phyloP scores from a whole-genome alignment of 108 stramenopile species.

The Nitzschia sp. region DNA sequence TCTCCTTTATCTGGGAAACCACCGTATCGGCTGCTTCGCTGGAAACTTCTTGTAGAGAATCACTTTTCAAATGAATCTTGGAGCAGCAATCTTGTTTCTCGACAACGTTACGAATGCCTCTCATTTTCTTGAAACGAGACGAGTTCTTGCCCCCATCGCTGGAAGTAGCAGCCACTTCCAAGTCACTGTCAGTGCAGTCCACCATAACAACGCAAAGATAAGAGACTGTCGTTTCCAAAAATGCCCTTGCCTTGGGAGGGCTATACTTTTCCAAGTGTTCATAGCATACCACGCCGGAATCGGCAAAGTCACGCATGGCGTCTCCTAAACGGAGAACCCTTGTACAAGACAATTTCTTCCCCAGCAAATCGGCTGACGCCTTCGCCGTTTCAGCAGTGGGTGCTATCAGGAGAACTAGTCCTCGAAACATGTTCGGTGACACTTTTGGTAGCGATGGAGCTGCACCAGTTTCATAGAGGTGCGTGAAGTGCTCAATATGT shows the following conservation, averaged over 20 bases:
- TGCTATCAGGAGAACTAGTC: slow-evolving; percentile 51
- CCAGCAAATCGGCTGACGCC: slow-evolving; percentile 36
- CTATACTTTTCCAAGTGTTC: slow-evolving; percentile 1
- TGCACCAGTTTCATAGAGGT: slow-evolving; percentile 47
- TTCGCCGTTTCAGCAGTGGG: slow-evolving; percentile 28
- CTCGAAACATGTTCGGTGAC: slow-evolving; percentile 22
- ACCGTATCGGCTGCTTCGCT: neutral
- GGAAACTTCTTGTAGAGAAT: neutral
- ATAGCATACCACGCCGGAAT: slow-evolving; percentile 7
- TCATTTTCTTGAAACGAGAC: neutral
- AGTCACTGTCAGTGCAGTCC: neutral
- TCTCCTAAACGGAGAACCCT: neutral
- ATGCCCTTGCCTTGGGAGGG: slow-evolving; percentile 4
- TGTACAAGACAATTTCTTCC: slow-evolving; percentile 30
- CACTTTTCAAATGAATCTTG: neutral
- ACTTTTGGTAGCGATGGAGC: slow-evolving; percentile 4
- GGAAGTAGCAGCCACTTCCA: neutral
- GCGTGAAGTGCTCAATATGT: slow-evolving; percentile 49
- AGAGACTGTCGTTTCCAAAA: slow-evolving; percentile 1
- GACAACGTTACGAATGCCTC: neutral
- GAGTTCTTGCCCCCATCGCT: neutral
- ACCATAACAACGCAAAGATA: slow-evolving; percentile 7
- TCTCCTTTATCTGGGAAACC: neutral
- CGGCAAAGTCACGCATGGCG: neutral
- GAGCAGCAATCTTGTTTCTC: neutral